Base-by-base conservation (phyloP, 1,284 basidiomycete genomes). In the Ceratobasidium papillatum region DNA sequence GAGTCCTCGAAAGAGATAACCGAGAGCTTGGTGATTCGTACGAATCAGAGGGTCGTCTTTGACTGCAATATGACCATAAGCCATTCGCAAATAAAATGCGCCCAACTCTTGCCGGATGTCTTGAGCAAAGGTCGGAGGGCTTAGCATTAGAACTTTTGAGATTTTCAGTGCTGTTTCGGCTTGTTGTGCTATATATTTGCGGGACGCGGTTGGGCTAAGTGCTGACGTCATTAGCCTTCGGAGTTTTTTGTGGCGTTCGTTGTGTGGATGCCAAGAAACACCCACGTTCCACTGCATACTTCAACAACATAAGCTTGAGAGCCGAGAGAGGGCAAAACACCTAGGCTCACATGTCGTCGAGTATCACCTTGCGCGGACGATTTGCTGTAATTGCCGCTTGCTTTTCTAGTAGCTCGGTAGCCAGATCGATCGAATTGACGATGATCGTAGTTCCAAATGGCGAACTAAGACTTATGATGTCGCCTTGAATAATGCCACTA, bases 181-280 rank as follows among this genome's bases (percentile, higher is more conserved):
- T 5, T 68, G 65, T 19, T 56, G 51, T 12, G n/a, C 22, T 3
- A 22, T 34, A 30, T 68, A 68, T 34, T 32, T 34, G 19, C 65
- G 49, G 8, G 65, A 30, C 8, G 65, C 65, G 25, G 65, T 25
- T 25, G 65, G 9, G 43, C 51, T 51, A 34, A 68, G 25, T 2
- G 65, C 65, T 27, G 65, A 68, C 2, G 65, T 51, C 49, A 68
- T 54, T 1, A 68, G 19, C 22, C 65, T 49, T 8, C 65, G 49
- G 2, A 54, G 49, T 27, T 68, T 68, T 25, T 54, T 52, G 34
- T 68, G 65, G 14, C 51, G 32, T 30, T 68, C 65, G 34, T 68
- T 51, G 34, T 68, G 51, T 14, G 47, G 65, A 19, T 56, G 54
- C 54, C 52, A 51, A 2, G 51, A 54, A 14, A 43, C 49, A 8